Conservation (phyloP, 106 monocot genomes). For the Amphibolis antarctica region DNA sequence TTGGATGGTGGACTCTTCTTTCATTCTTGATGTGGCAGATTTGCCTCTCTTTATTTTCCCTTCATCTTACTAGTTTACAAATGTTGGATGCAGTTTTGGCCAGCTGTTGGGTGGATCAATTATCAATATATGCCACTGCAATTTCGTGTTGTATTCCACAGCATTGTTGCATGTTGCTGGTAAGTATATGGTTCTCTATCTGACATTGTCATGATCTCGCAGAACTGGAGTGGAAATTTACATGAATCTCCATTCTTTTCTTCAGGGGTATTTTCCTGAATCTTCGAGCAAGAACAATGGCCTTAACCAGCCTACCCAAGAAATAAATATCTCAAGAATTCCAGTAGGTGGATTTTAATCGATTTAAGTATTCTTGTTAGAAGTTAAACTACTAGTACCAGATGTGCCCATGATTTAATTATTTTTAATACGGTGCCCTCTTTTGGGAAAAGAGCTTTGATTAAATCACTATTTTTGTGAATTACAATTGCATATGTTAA, state of each 20-base stretch:
- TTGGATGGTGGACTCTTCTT: constrained; percentile 49
- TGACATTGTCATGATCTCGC: not conserved
- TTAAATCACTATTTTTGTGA: too few species aligned
- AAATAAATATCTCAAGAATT: not conserved
- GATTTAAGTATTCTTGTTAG: not conserved
- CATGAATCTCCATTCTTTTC: not conserved
- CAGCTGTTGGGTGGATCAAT: constrained; percentile 74
- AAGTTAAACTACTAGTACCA: not conserved
- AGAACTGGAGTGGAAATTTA: not conserved
- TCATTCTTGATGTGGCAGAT: not conserved
- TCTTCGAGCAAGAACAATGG: constrained; percentile 59
- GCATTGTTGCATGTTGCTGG: constrained; percentile 78
- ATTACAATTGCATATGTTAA: too few species aligned
- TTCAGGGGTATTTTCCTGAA: constrained; percentile 84
- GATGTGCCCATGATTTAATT: too few species aligned
- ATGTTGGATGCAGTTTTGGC: constrained; percentile 71
- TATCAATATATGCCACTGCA: constrained; percentile 71
- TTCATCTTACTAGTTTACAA: not conserved
- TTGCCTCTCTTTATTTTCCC: not conserved
- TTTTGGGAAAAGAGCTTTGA: too few species aligned
- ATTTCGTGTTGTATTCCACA: constrained; percentile 75
- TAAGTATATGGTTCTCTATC: constrained; percentile 12
- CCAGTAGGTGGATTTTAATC: not conserved
- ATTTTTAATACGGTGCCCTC: too few species aligned
- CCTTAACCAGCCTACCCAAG: constrained; percentile 23